phyloP scores from a whole-genome alignment of 163 green algal species.

The Scenedesmus sp. region DNA sequence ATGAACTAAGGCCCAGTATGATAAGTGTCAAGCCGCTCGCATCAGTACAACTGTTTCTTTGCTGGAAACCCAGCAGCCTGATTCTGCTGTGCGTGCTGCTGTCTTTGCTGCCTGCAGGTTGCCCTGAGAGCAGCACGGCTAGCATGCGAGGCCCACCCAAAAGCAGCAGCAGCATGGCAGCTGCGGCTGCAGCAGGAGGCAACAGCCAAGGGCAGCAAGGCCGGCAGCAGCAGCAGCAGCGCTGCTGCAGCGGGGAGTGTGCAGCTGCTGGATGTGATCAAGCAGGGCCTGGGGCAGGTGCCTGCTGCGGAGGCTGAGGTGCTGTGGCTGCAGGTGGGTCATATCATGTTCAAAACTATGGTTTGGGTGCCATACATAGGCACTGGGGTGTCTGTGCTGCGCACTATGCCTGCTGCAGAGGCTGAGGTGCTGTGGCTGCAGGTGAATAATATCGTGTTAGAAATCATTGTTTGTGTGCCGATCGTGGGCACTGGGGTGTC shows the following conservation, averaged over 20 bases:
- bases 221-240: slow-evolving; percentile 22
- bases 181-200: slow-evolving; percentile 17
- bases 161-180: slow-evolving; percentile 1
- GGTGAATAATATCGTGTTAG: not conserved
- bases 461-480: too few relatives aligned
- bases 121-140: slow-evolving; percentile 26
- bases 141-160: slow-evolving; percentile 19
- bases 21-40: too few relatives aligned
- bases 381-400: not conserved
- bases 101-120: slow-evolving; percentile 22
- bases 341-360: not conserved
- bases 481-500: too few relatives aligned
- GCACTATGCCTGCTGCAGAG: slow-evolving; percentile 8
- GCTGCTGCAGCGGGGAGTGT: not conserved
- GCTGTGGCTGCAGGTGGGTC: slow-evolving; percentile 37
- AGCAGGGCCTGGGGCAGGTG: slow-evolving; percentile 20
- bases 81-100: not conserved
- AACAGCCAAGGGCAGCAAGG: not conserved
- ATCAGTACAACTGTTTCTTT: not conserved
- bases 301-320: slow-evolving; percentile 24
- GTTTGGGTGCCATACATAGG: too few relatives aligned
- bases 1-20: not conserved
- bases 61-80: not conserved
- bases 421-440: slow-evolving; percentile 21
- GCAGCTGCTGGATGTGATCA: slow-evolving; percentile 27